Conservation (phyloP, 257 asterid species). For the Primulina eburnea region DNA sequence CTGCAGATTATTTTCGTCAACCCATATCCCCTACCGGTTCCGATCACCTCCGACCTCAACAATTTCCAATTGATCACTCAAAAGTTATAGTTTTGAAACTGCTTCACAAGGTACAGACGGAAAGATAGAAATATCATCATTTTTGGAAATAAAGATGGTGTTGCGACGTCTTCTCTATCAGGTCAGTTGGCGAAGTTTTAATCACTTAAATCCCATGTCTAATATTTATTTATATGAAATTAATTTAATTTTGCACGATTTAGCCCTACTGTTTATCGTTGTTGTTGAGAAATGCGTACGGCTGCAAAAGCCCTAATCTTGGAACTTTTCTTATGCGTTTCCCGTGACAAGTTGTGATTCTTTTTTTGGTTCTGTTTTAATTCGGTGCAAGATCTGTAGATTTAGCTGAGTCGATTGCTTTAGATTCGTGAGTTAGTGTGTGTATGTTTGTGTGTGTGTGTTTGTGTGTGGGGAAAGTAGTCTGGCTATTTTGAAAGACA, state of each 20-base stretch:
- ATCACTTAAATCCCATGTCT: not conserved
- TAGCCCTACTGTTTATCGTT: not conserved
- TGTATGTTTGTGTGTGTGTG: not conserved
- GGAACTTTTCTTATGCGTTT: constrained; percentile 5
- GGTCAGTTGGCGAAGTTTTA: constrained; percentile 39
- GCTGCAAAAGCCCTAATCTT: constrained; percentile 41
- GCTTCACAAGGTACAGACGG: constrained; percentile 3
- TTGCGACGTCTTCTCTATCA: constrained; percentile 57
- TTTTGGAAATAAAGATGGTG: constrained; percentile 43
- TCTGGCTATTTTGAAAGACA: constrained; percentile 12
- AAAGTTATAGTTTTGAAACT: not conserved
- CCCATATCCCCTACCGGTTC: no score
- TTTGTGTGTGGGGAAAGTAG: constrained; percentile 8
- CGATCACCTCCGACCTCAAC: no score
- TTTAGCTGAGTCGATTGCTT: not conserved
- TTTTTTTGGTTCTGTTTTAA: not conserved
- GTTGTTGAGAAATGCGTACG: not conserved
- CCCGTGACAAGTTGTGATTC: not conserved
- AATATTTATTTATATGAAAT: constrained; percentile 1
- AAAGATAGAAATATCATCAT: constrained; percentile 18
- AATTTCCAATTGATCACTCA: no score
- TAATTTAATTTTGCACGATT: constrained; percentile 7
- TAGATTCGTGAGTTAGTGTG: constrained; percentile 6
- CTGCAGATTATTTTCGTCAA: no score
- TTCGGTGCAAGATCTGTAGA: not conserved